Conservation (phyloP, 2,329 filamentous ascomycete genomes). For the Trematosphaeria pertusa region DNA sequence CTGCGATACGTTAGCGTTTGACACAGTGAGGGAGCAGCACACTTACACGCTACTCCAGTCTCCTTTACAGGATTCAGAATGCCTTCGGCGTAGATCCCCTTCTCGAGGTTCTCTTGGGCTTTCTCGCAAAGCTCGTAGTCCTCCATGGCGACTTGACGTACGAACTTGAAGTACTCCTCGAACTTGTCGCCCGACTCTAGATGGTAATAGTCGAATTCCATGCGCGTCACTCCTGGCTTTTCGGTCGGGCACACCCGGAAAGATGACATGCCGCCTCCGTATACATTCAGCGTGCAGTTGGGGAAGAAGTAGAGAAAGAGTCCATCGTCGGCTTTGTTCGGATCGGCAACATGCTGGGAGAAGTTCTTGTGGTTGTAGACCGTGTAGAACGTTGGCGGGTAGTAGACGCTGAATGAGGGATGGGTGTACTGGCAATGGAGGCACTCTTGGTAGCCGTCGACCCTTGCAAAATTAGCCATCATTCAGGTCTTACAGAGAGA, state of each 20-base stretch:
- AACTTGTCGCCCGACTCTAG: constrained; percentile 59
- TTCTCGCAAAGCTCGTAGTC: constrained; percentile 65
- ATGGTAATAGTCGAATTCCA: constrained; percentile 68
- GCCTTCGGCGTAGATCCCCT: constrained; percentile 62
- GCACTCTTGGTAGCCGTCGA: constrained; percentile 66
- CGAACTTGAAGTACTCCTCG: constrained; percentile 64
- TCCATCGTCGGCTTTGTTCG: constrained; percentile 60
- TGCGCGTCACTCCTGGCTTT: constrained; percentile 58
- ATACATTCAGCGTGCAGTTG: constrained; percentile 63
- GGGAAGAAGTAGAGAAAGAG: constrained; percentile 66
- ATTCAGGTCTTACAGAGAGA: neutral
- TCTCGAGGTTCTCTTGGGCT: constrained; percentile 61
- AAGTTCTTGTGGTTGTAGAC: constrained; percentile 64
- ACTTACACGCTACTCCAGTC: constrained; percentile 60
- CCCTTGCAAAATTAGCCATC: constrained; percentile 41
- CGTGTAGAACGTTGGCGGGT: constrained; percentile 63
- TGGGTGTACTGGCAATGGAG: constrained; percentile 67
- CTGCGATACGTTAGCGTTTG: constrained; percentile 32
- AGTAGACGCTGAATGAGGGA: constrained; percentile 62
- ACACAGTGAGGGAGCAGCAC: constrained; percentile 9
- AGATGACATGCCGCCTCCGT: constrained; percentile 64
- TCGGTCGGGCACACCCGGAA: constrained; percentile 63
- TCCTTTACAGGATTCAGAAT: constrained; percentile 64
- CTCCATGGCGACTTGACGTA: constrained; percentile 63
- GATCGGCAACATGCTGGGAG: constrained; percentile 63